Evolutionary conservation across 345 rosid species (phyloP).

Genomic region (Clarkia xantiana): DNA sequence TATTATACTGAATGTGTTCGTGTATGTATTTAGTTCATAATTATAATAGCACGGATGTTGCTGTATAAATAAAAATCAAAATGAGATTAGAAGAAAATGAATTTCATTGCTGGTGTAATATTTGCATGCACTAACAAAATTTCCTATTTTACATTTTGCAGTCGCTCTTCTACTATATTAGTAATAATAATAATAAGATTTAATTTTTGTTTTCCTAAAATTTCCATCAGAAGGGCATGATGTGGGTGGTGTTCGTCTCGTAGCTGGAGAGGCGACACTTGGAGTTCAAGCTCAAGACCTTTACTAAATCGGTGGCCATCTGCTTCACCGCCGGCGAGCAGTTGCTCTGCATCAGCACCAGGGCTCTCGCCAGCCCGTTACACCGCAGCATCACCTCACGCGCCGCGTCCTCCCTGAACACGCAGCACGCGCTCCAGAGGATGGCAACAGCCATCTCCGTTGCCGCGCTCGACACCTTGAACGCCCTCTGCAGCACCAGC

Average conservation of each 20-base stretch:
- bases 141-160: too few relatives aligned
- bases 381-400: conserved; percentile 46
- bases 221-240: conserved; percentile 59
- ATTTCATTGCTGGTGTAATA: too few relatives aligned
- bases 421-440: conserved; percentile 61
- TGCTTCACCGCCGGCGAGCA: conserved; percentile 55
- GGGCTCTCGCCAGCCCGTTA: conserved; percentile 57
- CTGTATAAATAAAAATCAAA: too few relatives aligned
- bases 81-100: too few relatives aligned
- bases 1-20: too few relatives aligned
- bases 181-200: too few relatives aligned
- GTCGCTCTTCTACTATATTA: too few relatives aligned
- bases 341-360: conserved; percentile 78
- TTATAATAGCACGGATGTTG: too few relatives aligned
- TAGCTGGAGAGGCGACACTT: conserved; percentile 40
- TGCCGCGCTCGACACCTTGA: conserved; percentile 57
- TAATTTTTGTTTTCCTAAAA: too few relatives aligned
- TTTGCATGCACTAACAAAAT: too few relatives aligned
- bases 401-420: conserved; percentile 48
- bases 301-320: conserved; percentile 64
- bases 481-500: conserved; percentile 48
- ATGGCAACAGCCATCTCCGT: conserved; percentile 81
- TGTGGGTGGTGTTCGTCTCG: conserved; percentile 83
- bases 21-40: too few relatives aligned
- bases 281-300: conserved; percentile 39